phyloP scores from a whole-genome alignment of 306 rosid genomes.

The Lotus japonicus region DNA sequence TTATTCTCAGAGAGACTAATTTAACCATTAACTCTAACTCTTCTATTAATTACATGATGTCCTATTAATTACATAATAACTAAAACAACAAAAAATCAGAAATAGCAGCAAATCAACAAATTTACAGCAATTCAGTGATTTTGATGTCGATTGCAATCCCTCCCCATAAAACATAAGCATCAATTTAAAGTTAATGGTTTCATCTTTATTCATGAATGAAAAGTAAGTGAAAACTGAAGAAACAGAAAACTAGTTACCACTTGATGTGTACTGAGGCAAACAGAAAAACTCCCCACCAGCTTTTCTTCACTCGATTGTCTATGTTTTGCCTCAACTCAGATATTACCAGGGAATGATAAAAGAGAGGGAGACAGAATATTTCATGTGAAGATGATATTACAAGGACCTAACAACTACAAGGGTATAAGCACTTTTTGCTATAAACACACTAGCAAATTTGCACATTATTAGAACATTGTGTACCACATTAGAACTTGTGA shows the following conservation, averaged over 20 bases:
- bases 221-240: constrained; percentile 21
- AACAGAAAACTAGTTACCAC: constrained; percentile 11
- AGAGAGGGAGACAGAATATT: constrained; percentile 26
- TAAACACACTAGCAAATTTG: constrained; percentile 6
- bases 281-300: constrained; percentile 18
- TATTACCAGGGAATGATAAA: constrained; percentile 9
- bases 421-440: constrained; percentile 10
- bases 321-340: constrained; percentile 30
- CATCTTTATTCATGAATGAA: constrained; percentile 15
- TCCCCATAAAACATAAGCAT: neutral
- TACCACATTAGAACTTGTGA: constrained; percentile 17
- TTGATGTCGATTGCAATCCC: too few relatives aligned
- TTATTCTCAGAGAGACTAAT: too few relatives aligned
- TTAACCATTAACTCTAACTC: too few relatives aligned
- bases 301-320: constrained; percentile 10
- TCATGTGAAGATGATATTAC: constrained; percentile 25
- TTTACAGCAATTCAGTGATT: too few relatives aligned
- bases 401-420: constrained; percentile 33
- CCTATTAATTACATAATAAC: too few relatives aligned
- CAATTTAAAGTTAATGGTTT: neutral
- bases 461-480: neutral
- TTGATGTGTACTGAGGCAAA: constrained; percentile 4
- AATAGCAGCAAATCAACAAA: too few relatives aligned
- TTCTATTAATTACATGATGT: too few relatives aligned
- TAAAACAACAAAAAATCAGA: too few relatives aligned